Percentiles rank a stretch among this genome's conserved stretches.
These are phyloP conservation scores for Prototheca cutis DNA, from an alignment of 163 green algal genomes.

Conservation along the genomic window DNA sequence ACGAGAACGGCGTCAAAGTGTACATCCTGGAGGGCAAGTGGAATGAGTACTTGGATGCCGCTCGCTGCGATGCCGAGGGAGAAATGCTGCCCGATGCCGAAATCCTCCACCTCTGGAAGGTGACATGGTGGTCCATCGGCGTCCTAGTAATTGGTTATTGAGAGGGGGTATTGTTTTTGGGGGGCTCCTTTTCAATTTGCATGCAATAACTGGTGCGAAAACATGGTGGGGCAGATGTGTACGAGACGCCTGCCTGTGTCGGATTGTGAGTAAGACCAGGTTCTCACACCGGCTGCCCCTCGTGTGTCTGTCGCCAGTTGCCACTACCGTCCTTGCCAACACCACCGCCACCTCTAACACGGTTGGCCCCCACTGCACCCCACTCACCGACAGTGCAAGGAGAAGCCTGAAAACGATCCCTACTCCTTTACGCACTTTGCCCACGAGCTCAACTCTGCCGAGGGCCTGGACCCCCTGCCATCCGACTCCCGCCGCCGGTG, in stretches of 20 bases:
- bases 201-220: too few relatives aligned
- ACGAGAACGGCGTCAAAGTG: slow-evolving; percentile 36
- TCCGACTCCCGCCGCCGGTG: slow-evolving; percentile 51
- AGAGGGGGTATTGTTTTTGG: too few relatives aligned
- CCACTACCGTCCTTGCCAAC: too few relatives aligned
- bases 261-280: too few relatives aligned
- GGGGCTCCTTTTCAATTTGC: too few relatives aligned
- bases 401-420: slow-evolving; percentile 73
- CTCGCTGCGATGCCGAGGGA: slow-evolving; percentile 58
- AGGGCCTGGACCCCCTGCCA: slow-evolving; percentile 39
- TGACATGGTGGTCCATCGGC: too few relatives aligned
- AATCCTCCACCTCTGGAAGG: slow-evolving; percentile 56
- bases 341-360: too few relatives aligned
- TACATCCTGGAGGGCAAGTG: slow-evolving; percentile 70
- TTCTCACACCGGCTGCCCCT: too few relatives aligned
- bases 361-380: not conserved
- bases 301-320: too few relatives aligned
- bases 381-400: slow-evolving; percentile 39
- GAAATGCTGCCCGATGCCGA: slow-evolving; percentile 37
- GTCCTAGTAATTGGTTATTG: too few relatives aligned
- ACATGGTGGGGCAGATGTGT: too few relatives aligned
- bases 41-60: slow-evolving; percentile 67
- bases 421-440: slow-evolving; percentile 88
- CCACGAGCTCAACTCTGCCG: slow-evolving; percentile 67
- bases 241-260: too few relatives aligned